phyloP scores from a whole-genome alignment of 768 basidiomycete genomes.

The Collybiopsis confluens region DNA sequence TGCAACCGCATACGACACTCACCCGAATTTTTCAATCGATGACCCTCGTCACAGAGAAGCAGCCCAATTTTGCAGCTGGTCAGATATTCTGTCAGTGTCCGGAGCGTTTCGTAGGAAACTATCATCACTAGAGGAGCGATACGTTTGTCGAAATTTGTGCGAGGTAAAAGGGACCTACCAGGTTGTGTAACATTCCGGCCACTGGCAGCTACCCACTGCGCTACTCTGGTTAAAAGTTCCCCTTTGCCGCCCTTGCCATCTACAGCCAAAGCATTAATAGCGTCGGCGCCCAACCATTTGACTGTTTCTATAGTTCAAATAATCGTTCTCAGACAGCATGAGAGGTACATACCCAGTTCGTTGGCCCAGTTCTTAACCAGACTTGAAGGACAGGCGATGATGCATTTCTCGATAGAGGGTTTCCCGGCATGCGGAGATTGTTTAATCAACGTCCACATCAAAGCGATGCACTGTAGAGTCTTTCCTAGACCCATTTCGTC shows the following conservation, averaged over 20 bases:
- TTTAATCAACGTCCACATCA: conserved; percentile 93
- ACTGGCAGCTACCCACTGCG: conserved; percentile 83
- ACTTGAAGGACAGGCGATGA: conserved; percentile 96
- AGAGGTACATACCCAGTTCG: conserved; percentile 64
- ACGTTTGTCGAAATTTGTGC: background rate
- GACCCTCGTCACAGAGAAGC: conserved; percentile 95
- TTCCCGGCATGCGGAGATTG: conserved; percentile 89
- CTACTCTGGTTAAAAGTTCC: conserved; percentile 73
- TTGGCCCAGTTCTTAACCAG: conserved; percentile 99
- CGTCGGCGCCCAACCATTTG: conserved; percentile 91
- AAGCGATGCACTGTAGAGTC: conserved; percentile 92
- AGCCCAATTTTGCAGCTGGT: conserved; percentile 82
- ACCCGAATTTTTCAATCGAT: conserved; percentile 95
- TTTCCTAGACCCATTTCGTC: conserved; percentile 99
- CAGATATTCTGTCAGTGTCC: conserved; percentile 73
- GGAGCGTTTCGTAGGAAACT: conserved; percentile 94
- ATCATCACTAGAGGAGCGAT: conserved; percentile 76
- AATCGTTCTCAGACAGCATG: background rate
- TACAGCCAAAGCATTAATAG: conserved; percentile 79
- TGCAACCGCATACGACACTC: conserved; percentile 15
- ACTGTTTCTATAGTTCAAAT: conserved; percentile 37
- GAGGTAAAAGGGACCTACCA: conserved; percentile 41
- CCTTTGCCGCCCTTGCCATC: conserved; percentile 91
- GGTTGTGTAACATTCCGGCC: conserved; percentile 91
- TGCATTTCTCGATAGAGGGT: conserved; percentile 91